Evolutionary conservation across 73 alveolate genomes (phyloP).

Genomic region (Paramecium sexaurelia): DNA sequence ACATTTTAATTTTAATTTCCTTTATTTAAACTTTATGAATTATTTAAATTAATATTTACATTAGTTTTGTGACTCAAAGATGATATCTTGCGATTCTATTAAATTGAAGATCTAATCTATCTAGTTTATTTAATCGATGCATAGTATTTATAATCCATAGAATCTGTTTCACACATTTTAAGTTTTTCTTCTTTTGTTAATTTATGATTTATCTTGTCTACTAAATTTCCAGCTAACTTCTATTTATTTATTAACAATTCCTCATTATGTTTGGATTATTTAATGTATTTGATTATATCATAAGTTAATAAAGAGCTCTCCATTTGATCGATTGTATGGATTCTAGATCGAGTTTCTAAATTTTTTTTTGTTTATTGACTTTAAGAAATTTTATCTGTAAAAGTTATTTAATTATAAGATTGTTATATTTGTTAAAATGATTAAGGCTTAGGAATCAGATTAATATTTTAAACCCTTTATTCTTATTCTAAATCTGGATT

Average conservation of each 20-base stretch:
- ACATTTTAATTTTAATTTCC: not conserved
- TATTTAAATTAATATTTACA: not conserved
- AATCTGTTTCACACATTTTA: conserved; percentile 29
- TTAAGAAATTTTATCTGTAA: not conserved
- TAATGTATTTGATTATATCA: not conserved
- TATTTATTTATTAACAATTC: not conserved
- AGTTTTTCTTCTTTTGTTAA: not conserved
- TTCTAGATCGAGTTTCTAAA: not conserved
- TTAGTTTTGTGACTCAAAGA: not conserved
- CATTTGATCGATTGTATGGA: not conserved
- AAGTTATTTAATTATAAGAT: not conserved
- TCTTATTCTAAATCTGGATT: not conserved
- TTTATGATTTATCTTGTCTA: not conserved
- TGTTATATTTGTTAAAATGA: not conserved
- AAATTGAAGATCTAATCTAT: not conserved
- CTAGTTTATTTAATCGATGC: not conserved
- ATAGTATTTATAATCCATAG: not conserved
- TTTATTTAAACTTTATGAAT: not conserved
- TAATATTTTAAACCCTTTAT: not conserved
- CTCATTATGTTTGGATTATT: not conserved
- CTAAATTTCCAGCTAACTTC: not conserved
- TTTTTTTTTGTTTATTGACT: not conserved
- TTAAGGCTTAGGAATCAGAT: not conserved
- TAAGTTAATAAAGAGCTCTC: not conserved
- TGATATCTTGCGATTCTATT: not conserved